These are phyloP conservation scores for Fonsecaea monophora DNA, from an alignment of 2,329 filamentous ascomycete genomes.

Conservation along the genomic window DNA sequence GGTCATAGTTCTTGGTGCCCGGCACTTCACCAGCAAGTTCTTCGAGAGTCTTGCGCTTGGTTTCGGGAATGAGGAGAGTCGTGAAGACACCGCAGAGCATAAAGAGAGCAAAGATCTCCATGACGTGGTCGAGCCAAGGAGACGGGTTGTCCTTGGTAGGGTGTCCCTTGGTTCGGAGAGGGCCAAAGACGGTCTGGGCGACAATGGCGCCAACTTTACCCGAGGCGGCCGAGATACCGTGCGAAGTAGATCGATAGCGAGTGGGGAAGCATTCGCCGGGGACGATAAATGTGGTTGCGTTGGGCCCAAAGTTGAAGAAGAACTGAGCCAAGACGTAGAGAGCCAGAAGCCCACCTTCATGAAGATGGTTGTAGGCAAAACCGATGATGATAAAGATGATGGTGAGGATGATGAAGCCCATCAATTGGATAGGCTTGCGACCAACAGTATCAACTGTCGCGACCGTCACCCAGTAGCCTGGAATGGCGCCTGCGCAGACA, in stretches of 20 bases:
- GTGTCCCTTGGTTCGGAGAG: conserved; percentile 65
- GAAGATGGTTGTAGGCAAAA: conserved; percentile 62
- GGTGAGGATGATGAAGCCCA: conserved; percentile 67
- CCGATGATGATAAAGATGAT: conserved; percentile 68
- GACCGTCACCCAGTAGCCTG: conserved; percentile 82
- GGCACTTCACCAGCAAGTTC: conserved; percentile 71
- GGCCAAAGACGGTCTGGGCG: conserved; percentile 70
- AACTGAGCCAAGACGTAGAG: conserved; percentile 71
- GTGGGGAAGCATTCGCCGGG: conserved; percentile 71
- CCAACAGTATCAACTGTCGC: conserved; percentile 75
- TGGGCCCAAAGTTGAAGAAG: conserved; percentile 71
- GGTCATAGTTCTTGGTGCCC: conserved; percentile 60
- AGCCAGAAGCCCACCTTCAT: conserved; percentile 59
- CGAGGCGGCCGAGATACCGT: conserved; percentile 70
- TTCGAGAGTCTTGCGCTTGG: conserved; percentile 75
- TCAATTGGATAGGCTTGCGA: conserved; percentile 75
- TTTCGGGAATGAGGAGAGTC: conserved; percentile 77
- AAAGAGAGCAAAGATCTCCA: conserved; percentile 62
- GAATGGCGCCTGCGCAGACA: conserved; percentile 78
- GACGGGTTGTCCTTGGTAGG: conserved; percentile 58
- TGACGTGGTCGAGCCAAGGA: conserved; percentile 74
- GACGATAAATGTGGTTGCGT: conserved; percentile 70
- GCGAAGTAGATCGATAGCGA: conserved; percentile 66
- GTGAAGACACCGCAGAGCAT: conserved; percentile 76
- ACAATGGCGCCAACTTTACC: conserved; percentile 73